phyloP scores from a whole-genome alignment of 73 alveolate species.

The Stentor roeselii region DNA sequence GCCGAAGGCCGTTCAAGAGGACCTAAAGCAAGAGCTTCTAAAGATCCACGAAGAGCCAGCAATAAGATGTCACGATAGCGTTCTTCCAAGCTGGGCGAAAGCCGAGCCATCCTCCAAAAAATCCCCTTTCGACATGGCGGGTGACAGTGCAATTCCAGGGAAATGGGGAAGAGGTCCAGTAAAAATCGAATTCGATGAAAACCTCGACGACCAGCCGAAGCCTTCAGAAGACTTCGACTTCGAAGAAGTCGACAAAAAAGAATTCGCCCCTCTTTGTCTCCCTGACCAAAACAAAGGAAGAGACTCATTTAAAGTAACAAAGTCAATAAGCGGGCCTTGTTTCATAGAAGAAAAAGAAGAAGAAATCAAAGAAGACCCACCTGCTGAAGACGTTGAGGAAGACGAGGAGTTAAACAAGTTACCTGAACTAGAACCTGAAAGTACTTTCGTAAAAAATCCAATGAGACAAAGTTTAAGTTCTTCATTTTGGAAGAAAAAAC shows the following conservation, averaged over 20 bases:
- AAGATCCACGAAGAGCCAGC: not conserved
- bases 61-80: not conserved
- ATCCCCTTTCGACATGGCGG: constrained; percentile 10
- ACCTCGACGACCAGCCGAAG: not conserved
- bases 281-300: not conserved
- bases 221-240: not conserved
- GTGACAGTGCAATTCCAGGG: constrained; percentile 10
- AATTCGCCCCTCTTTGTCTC: not conserved
- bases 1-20: not conserved
- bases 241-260: not conserved
- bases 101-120: not conserved
- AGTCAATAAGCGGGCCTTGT: not conserved
- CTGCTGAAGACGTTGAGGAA: not conserved
- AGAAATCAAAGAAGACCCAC: not conserved
- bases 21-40: not conserved
- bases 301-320: constrained; percentile 7
- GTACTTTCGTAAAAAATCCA: not conserved
- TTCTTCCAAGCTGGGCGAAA: constrained; percentile 20
- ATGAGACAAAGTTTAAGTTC: constrained; percentile 8
- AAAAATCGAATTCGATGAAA: not conserved
- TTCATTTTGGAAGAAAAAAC: constrained; percentile 18
- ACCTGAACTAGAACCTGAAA: constrained; percentile 24
- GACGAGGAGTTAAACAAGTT: not conserved
- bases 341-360: not conserved
- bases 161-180: constrained; percentile 19